These are phyloP conservation scores for Lactifluus rugatus DNA, from an alignment of 768 basidiomycete species.

Conservation along the genomic window DNA sequence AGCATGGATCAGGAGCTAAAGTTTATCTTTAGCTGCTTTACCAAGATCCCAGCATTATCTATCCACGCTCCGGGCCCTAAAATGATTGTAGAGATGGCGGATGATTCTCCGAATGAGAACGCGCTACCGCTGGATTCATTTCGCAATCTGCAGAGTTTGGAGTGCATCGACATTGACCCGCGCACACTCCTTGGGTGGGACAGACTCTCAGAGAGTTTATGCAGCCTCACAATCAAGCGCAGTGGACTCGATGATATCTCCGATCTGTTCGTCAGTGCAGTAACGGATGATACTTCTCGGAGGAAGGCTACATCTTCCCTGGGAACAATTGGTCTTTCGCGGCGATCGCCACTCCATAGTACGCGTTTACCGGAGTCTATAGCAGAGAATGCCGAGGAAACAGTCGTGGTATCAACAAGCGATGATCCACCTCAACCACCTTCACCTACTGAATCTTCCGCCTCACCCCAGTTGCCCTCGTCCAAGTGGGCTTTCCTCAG, in stretches of 20 bases:
- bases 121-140: constrained; percentile 77
- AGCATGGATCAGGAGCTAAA: constrained; percentile 66
- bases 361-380: constrained; percentile 50
- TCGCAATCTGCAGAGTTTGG: constrained; percentile 71
- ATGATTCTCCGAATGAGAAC: constrained; percentile 60
- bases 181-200: constrained; percentile 80
- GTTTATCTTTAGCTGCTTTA: constrained; percentile 84
- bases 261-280: constrained; percentile 66
- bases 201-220: constrained; percentile 54
- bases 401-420: constrained; percentile 9
- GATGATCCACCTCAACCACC: constrained; percentile 17
- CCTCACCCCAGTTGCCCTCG: constrained; percentile 36
- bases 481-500: constrained; percentile 69
- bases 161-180: constrained; percentile 75
- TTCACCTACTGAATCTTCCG: constrained; percentile 22
- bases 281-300: constrained; percentile 64
- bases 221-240: constrained; percentile 64
- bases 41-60: constrained; percentile 72
- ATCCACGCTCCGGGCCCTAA: constrained; percentile 56
- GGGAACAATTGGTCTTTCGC: constrained; percentile 31
- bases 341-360: constrained; percentile 39
- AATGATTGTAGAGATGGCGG: constrained; percentile 56
- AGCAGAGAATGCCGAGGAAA: constrained; percentile 39
- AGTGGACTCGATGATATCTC: constrained; percentile 77
- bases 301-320: constrained; percentile 44